Evolutionary conservation across 2,329 filamentous ascomycete species (phyloP).

Genomic region (Neonectria coccinea): DNA sequence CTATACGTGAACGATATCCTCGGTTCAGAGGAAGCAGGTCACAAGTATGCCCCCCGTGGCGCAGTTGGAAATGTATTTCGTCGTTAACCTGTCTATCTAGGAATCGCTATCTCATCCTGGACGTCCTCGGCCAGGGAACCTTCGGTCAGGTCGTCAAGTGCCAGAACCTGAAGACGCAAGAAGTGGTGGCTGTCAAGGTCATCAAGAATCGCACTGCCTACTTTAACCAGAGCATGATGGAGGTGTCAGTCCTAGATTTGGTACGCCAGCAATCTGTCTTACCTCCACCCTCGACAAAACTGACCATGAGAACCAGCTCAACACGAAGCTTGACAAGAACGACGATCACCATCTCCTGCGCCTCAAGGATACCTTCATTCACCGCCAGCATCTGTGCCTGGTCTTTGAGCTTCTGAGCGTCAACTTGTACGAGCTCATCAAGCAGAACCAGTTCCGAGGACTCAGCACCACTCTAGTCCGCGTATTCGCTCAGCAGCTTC

Average conservation of each 20-base stretch:
- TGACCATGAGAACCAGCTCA: slow-evolving; percentile 71
- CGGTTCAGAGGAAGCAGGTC: slow-evolving; percentile 95
- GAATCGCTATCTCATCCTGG: slow-evolving; percentile 95
- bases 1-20: slow-evolving; percentile 99
- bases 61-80: slow-evolving; percentile 11
- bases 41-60: slow-evolving; percentile 75
- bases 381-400: slow-evolving; percentile 94
- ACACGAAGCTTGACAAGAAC: slow-evolving; percentile 99
- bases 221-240: slow-evolving; percentile 99
- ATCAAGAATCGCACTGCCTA: slow-evolving; percentile 99
- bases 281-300: slow-evolving; percentile 18
- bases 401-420: slow-evolving; percentile 97
- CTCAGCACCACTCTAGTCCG: slow-evolving; percentile 96
- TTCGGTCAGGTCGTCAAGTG: slow-evolving; percentile 99
- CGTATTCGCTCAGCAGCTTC: slow-evolving; percentile 95
- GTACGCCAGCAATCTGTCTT: slow-evolving; percentile 61
- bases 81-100: slow-evolving; percentile 55
- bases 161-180: slow-evolving; percentile 97
- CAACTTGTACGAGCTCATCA: slow-evolving; percentile 98
- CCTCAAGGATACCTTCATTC: slow-evolving; percentile 97
- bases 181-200: slow-evolving; percentile 98
- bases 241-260: slow-evolving; percentile 95
- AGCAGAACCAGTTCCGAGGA: slow-evolving; percentile 98
- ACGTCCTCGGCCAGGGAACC: slow-evolving; percentile 96
- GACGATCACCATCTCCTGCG: slow-evolving; percentile 96